These are phyloP conservation scores for Saccharum officinarum DNA, from an alignment of 176 grass and related monocot genomes.

Conservation along the genomic window DNA sequence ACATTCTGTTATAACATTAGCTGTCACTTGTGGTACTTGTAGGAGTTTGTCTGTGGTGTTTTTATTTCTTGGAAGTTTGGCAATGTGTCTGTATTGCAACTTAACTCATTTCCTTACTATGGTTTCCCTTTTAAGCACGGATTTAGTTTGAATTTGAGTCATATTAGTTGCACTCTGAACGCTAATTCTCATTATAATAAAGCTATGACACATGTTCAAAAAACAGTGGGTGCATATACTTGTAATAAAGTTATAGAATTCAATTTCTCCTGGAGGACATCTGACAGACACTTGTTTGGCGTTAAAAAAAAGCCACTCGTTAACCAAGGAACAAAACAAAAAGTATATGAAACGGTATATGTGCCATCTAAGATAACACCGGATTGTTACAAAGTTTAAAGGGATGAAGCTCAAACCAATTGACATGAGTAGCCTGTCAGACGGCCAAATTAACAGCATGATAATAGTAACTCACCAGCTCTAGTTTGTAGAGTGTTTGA, in stretches of 20 bases:
- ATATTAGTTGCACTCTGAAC: neutral
- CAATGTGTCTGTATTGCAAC: neutral
- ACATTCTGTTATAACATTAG: neutral
- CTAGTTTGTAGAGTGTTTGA: neutral
- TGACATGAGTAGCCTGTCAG: neutral
- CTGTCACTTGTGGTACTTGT: neutral
- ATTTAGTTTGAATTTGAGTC: neutral
- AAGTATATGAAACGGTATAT: neutral
- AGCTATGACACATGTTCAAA: neutral
- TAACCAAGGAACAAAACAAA: neutral
- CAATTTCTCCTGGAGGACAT: neutral
- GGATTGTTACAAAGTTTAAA: neutral
- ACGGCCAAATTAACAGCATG: neutral
- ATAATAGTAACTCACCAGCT: slow-evolving; percentile 9
- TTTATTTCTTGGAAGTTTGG: neutral
- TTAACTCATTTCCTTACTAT: neutral
- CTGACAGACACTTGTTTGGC: neutral
- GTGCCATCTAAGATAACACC: neutral
- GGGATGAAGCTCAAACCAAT: slow-evolving; percentile 11
- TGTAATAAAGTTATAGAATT: neutral
- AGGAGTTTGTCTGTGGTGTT: neutral
- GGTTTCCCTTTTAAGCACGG: neutral
- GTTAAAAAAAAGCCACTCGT: neutral
- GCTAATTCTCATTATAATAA: neutral
- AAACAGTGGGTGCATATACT: neutral